These are phyloP conservation scores for Mycena haematopus DNA, from an alignment of 768 basidiomycete genomes.

Conservation along the genomic window DNA sequence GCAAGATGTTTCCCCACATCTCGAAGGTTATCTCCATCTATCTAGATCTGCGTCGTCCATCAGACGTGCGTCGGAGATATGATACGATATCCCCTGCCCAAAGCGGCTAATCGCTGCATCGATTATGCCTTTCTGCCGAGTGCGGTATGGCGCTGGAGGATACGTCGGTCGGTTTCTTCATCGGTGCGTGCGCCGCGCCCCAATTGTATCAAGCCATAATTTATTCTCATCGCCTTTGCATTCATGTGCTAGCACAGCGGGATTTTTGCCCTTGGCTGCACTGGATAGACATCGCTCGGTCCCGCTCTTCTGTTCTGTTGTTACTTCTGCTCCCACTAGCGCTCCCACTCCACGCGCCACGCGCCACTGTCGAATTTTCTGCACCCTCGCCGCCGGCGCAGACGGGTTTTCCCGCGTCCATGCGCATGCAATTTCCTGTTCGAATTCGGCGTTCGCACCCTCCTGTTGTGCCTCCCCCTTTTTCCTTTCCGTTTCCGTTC, in stretches of 20 bases:
- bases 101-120: constrained; percentile 11
- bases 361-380: not conserved
- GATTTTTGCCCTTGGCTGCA: not conserved
- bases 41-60: constrained; percentile 20
- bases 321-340: constrained; percentile 9
- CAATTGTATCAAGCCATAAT: not conserved
- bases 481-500: not conserved
- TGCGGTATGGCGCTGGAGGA: not conserved
- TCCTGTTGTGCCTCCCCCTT: not conserved
- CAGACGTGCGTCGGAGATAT: constrained; percentile 28
- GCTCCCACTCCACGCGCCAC: constrained; percentile 12
- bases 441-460: too few species aligned
- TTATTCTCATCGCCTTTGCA: not conserved
- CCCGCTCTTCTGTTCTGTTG: not conserved
- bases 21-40: not conserved
- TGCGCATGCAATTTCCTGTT: too few species aligned
- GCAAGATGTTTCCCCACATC: not conserved
- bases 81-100: constrained; percentile 19
- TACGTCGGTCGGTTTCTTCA: not conserved
- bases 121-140: constrained; percentile 12
- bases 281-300: constrained; percentile 7
- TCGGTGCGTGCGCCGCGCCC: constrained; percentile 3
- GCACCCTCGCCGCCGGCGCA: not conserved
- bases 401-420: not conserved
- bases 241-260: too few species aligned